Percentiles rank a stretch among this genome's conserved stretches.
phyloP scores from a whole-genome alignment of 345 rosid species.

The Excoecaria cochinchinensis region DNA sequence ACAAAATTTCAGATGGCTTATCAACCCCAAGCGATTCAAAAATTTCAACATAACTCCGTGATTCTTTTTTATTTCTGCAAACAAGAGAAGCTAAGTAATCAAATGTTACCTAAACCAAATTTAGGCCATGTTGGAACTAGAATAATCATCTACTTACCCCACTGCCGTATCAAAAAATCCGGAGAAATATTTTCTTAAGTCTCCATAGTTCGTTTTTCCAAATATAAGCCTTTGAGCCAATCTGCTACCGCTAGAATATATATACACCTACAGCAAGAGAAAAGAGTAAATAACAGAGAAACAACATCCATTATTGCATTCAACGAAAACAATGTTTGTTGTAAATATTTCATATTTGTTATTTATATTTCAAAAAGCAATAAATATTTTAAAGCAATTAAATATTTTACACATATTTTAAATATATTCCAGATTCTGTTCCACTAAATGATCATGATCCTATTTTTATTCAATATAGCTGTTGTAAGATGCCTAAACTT shows the following conservation, averaged over 20 bases:
- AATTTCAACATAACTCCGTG: conserved; percentile 71
- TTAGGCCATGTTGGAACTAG: neutral
- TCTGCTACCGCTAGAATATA: conserved; percentile 96
- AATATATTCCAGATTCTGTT: no score
- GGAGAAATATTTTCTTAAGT: conserved; percentile 74
- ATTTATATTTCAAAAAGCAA: no score
- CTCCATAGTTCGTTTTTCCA: conserved; percentile 80
- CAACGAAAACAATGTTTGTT: neutral
- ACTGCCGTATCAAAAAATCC: conserved; percentile 83
- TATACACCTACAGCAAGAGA: conserved; percentile 59
- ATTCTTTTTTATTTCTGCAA: conserved; percentile 80
- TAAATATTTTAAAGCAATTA: no score
- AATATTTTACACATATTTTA: no score
- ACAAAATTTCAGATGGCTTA: conserved; percentile 71
- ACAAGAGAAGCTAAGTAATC: neutral
- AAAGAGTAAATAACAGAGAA: conserved; percentile 10
- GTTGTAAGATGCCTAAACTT: no score
- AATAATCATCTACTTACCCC: conserved; percentile 45
- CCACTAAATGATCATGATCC: no score
- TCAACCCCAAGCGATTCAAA: conserved; percentile 74
- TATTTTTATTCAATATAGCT: no score
- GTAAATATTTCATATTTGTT: no score
- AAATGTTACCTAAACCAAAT: neutral
- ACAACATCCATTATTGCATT: neutral
- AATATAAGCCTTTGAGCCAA: conserved; percentile 89